Conservation (phyloP, 768 basidiomycete genomes). For the Macrocybe gigantea region DNA sequence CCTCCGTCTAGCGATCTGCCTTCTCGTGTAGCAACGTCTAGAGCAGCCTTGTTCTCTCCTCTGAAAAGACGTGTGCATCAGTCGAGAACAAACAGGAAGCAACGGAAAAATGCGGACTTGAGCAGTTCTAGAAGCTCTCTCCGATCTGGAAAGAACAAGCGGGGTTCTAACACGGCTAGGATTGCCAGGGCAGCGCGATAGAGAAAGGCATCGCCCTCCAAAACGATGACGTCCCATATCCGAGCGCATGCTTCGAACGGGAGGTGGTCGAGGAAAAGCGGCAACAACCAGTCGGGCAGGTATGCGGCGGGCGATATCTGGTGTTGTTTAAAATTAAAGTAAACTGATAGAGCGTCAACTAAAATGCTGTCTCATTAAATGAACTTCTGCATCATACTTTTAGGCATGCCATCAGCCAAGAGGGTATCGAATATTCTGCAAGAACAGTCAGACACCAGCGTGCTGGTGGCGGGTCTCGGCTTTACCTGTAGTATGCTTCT, state of each 20-base stretch:
- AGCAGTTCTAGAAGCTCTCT: constrained; percentile 76
- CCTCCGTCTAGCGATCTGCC: constrained; percentile 56
- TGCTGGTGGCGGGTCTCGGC: constrained; percentile 1
- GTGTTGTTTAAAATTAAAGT: constrained; percentile 93
- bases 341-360: constrained; percentile 43
- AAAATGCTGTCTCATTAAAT: neutral
- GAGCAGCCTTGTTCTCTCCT: constrained; percentile 77
- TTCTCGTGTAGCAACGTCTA: constrained; percentile 78
- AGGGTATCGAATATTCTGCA: constrained; percentile 87
- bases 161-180: constrained; percentile 75
- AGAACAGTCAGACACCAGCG: neutral
- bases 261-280: constrained; percentile 80
- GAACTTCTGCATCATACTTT: constrained; percentile 47
- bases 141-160: constrained; percentile 84
- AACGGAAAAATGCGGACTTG: constrained; percentile 36
- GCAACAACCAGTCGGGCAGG: constrained; percentile 74
- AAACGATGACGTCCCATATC: constrained; percentile 80
- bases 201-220: constrained; percentile 88
- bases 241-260: constrained; percentile 88
- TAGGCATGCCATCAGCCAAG: constrained; percentile 90
- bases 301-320: constrained; percentile 85
- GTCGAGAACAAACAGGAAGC: constrained; percentile 1
- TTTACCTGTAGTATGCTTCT: constrained; percentile 85
- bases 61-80: constrained; percentile 26
- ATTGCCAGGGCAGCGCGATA: constrained; percentile 83